Base-by-base conservation (phyloP, 306 rosid genomes). In the Corylus heterophylla region DNA sequence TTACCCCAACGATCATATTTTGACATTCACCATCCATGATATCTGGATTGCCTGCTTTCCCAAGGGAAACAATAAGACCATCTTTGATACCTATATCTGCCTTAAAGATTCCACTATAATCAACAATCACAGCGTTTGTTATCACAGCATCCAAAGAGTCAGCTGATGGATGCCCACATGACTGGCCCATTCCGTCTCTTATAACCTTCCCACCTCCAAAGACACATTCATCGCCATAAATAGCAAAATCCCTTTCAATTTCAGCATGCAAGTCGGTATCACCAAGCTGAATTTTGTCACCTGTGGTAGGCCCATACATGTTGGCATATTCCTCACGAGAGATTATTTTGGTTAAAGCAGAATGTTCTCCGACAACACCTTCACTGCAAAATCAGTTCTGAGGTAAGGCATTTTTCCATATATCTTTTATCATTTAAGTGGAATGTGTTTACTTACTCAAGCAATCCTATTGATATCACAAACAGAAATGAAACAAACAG, bases 101-200 rank as follows among this genome's bases (percentile, higher is more conserved):
- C 82, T 93, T 95, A 79, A 85, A 84, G 73, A 95, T 95, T 85
- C 98, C 97, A 20, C 87, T 79, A 76, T 91, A 91, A 86, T 95
- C 99, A 76, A 95, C 82, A 18, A 95, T 78, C 77, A 95, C 86
- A 35, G 93, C 96, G 84, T 90, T 93, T 78, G 99, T 93, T 83
- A 93, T 89, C 58, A 95, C 98, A 56, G 93, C 89, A 87, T 95
- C 99, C 76, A 95, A 82, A 70, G 89, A 78, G 29, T 0, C 64
- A 75, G 74, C 83, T 18, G 88, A 80, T 71, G 66, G 50, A 69
- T 76, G 82, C 80, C 96, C 89, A 39, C 88, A 86, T 18, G 89
- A 84, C 85, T 95, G 99, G 72, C 98, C 98, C 94, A 95, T 90
- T 81, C 99, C 99, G 27, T 93, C 99, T 83, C 99, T 89, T 75